Evolutionary conservation across 2,329 filamentous ascomycete species (phyloP).

Genomic region (Teratosphaeria pseudoeucalypti): DNA sequence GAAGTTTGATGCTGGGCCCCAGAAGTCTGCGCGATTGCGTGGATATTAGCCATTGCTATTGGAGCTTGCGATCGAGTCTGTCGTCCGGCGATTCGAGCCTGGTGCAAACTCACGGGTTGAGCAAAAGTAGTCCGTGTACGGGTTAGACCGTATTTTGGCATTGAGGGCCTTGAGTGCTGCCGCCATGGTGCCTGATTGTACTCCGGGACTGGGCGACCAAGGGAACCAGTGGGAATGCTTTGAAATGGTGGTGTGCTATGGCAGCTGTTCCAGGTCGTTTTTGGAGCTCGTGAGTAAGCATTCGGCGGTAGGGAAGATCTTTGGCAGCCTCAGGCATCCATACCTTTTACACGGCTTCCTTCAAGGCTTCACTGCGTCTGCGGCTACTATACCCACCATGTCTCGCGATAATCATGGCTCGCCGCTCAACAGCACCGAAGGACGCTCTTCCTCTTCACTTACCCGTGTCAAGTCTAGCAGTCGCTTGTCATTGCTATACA

Average conservation of each 20-base stretch:
- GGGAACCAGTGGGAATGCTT: background rate
- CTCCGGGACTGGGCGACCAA: background rate
- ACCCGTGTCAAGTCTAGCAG: background rate
- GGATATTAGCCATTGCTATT: conserved; percentile 16
- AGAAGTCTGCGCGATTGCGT: conserved; percentile 40
- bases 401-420: background rate
- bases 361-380: background rate
- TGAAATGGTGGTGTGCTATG: background rate
- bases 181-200: conserved; percentile 32
- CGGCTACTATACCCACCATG: background rate
- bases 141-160: conserved; percentile 42
- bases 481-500: background rate
- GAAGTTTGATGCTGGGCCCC: conserved; percentile 42
- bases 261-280: background rate
- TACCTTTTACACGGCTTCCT: background rate
- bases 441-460: background rate
- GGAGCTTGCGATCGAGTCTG: background rate
- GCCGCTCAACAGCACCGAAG: background rate
- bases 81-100: background rate
- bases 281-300: background rate
- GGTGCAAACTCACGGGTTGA: conserved; percentile 38
- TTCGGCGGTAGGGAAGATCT: background rate
- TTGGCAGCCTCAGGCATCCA: background rate
- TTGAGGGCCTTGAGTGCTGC: conserved; percentile 45
- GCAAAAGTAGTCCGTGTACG: conserved; percentile 42